phyloP scores from a whole-genome alignment of 768 basidiomycete genomes.

The Hebeloma cylindrosporum region DNA sequence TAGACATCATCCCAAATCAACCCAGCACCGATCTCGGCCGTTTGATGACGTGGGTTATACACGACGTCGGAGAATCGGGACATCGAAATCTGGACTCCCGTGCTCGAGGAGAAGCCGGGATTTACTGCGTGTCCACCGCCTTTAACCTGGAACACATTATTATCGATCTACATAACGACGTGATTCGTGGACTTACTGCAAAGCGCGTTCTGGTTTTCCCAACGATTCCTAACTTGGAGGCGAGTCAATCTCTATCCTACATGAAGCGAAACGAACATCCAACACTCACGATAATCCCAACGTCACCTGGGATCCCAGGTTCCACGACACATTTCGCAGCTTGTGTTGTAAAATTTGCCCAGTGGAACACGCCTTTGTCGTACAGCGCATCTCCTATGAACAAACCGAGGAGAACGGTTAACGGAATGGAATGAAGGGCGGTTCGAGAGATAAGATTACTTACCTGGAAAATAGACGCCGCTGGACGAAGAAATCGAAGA shows the following conservation, averaged over 20 bases:
- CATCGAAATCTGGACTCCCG: constrained; percentile 59
- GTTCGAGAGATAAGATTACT: neutral
- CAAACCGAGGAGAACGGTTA: neutral
- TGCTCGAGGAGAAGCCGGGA: constrained; percentile 57
- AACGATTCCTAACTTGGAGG: constrained; percentile 12
- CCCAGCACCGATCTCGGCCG: constrained; percentile 42
- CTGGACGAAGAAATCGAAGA: no score
- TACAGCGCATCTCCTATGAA: constrained; percentile 32
- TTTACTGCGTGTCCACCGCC: constrained; percentile 59
- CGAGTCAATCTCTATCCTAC: neutral
- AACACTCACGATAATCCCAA: constrained; percentile 48
- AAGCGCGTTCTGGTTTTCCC: constrained; percentile 13
- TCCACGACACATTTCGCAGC: constrained; percentile 52
- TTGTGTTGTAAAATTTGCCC: constrained; percentile 48
- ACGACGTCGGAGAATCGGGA: constrained; percentile 41
- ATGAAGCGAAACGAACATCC: no score
- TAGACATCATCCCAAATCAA: constrained; percentile 66
- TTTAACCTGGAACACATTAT: constrained; percentile 43
- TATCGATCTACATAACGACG: neutral
- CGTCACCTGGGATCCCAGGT: constrained; percentile 49
- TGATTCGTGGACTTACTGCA: constrained; percentile 6
- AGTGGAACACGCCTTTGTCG: constrained; percentile 45
- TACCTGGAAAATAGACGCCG: constrained; percentile 14
- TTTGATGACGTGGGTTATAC: constrained; percentile 40
- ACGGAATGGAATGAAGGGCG: neutral